Conservation (phyloP, 106 monocot species). For the Hemerocallis citrina region DNA sequence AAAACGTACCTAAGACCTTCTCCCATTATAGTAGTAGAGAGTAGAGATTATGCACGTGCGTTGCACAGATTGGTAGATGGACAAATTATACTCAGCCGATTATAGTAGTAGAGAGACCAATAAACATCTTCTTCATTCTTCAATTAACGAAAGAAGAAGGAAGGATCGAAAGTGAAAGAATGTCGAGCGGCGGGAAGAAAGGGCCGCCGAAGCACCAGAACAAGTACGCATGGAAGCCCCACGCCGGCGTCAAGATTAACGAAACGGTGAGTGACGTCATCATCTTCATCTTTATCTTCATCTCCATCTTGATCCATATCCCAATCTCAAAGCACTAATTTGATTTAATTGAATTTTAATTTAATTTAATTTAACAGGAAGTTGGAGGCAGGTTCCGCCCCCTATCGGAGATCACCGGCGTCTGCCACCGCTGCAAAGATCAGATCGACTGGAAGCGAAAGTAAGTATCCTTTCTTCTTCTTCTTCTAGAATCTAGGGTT, state of each 20-base stretch:
- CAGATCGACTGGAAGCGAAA: constrained; percentile 96
- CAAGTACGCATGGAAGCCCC: constrained; percentile 70
- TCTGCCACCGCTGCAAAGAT: constrained; percentile 76
- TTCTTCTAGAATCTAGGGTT: no score
- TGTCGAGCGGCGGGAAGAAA: constrained; percentile 38
- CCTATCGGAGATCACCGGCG: constrained; percentile 76
- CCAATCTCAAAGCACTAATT: not conserved
- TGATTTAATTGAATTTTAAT: not conserved
- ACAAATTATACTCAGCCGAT: no score
- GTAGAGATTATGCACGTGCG: no score
- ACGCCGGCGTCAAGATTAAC: constrained; percentile 66
- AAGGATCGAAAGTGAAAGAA: constrained; percentile 1
- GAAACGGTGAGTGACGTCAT: constrained; percentile 33
- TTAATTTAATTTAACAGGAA: constrained; percentile 30
- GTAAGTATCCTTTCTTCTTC: constrained; percentile 12
- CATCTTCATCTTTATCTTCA: not conserved
- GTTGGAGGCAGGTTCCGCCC: constrained; percentile 65
- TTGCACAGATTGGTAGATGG: no score
- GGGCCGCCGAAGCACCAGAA: constrained; percentile 97
- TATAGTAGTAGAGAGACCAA: no score
- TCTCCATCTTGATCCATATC: not conserved
- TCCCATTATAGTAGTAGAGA: no score
- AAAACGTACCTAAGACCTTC: no score
- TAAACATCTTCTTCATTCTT: no score
- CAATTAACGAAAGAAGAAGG: no score